phyloP scores from a whole-genome alignment of 805 yeast species.

The Wickerhamomyces alni region DNA sequence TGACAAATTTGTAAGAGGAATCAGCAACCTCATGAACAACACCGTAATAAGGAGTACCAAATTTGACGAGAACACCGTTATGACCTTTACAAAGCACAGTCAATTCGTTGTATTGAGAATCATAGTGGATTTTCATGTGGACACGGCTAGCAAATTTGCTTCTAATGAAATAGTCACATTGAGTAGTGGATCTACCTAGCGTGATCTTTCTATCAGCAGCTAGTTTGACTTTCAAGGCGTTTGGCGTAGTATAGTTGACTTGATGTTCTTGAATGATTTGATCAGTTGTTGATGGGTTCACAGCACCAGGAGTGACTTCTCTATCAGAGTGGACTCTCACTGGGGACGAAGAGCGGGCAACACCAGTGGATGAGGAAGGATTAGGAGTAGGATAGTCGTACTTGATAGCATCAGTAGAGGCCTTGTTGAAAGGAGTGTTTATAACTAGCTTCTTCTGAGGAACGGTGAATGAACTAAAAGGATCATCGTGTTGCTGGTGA shows the following conservation, averaged over 20 bases:
- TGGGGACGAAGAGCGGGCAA: slow-evolving; percentile 30
- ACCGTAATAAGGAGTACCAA: slow-evolving; percentile 46
- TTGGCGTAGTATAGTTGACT: slow-evolving; percentile 3
- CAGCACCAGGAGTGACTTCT: slow-evolving; percentile 1
- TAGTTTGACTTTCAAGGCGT: slow-evolving; percentile 14
- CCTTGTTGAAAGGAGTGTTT: slow-evolving; percentile 16
- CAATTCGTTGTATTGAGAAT: slow-evolving; percentile 33
- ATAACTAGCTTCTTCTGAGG: slow-evolving; percentile 13
- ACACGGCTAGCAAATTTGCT: slow-evolving; percentile 59
- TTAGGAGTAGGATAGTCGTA: slow-evolving; percentile 62
- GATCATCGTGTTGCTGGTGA: slow-evolving; percentile 11
- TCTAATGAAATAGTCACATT: slow-evolving; percentile 40
- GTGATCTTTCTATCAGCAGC: slow-evolving; percentile 14
- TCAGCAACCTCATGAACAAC: slow-evolving; percentile 16
- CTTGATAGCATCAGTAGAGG: slow-evolving; percentile 13
- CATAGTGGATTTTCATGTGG: slow-evolving; percentile 50
- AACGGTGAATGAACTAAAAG: slow-evolving; percentile 4
- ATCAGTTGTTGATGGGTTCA: not conserved
- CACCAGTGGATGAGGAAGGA: slow-evolving; percentile 54
- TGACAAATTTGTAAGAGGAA: slow-evolving; percentile 20
- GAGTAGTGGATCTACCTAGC: slow-evolving; percentile 53
- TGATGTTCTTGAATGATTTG: not conserved
- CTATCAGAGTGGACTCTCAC: slow-evolving; percentile 9
- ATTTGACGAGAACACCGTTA: slow-evolving; percentile 68
- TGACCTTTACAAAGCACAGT: slow-evolving; percentile 69